Evolutionary conservation across 805 yeast species (phyloP), one percentile per base, ranked within the genome.

Genomic region (Nakazawaea ambrosiae): DNA sequence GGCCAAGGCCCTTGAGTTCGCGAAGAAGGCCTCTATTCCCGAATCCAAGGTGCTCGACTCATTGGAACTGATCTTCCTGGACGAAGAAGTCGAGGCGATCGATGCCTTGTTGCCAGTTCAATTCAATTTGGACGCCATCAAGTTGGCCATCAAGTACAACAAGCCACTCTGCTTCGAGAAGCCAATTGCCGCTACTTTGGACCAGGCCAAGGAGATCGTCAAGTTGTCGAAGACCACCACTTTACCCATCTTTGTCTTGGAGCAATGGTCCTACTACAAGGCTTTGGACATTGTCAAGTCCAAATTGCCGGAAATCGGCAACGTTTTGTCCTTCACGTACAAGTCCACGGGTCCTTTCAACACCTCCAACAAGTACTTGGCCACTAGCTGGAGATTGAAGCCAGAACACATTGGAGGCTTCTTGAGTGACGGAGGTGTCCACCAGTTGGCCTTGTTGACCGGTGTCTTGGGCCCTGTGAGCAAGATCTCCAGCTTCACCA

Each of bases 401-500:
- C 97, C 97, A 23, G 80, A 86, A 58, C 97, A 90, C 55, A 73
- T 88, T 47, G 97, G 97, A 38, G 97, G 97, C 0, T 89, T 68
- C 60, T 66, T 90, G 50, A 80, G 90, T 41, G 97, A 90, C 53
- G 97, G 96, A 52, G 97, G 97, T 55, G 97, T 90, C 18, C 97
- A 90, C 61, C 97, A 89, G 59, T 65, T 89, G 57, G 96, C 96
- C 3, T 63, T 87, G 27, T 70, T 89, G 46, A 87, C 95, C 7
- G 86, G 77, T 42, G 77, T 87, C 15, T 66, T 90, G 38, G 97
- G 97, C 37, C 66, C 68, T 18, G 80, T 87, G 12, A 75, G 71
- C 34, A 58, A 78, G 5, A 76, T 89, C 27, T 73, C 85, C 38
- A 96, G 88, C 8, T 71, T 73, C 47, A 81, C 96, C 11, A 75